Percentiles rank a stretch among this genome's conserved stretches.
Conservation (phyloP, 805 yeast genomes). For the Schizosaccharomyces lindneri region DNA sequence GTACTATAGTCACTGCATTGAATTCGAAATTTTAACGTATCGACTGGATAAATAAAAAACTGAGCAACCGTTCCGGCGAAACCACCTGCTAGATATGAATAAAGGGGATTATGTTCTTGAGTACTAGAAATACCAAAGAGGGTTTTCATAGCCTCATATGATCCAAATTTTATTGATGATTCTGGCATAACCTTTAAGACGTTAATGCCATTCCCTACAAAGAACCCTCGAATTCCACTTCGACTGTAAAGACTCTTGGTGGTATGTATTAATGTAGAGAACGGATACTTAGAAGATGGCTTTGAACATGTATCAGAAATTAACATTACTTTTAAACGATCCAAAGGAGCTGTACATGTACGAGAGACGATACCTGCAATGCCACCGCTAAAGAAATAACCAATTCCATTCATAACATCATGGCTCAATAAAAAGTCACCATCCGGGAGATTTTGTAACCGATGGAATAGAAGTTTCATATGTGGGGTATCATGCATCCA, state of each 20-base stretch:
- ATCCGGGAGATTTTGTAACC: constrained; percentile 55
- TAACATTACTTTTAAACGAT: constrained; percentile 64
- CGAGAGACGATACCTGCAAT: constrained; percentile 85
- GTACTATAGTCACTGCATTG: constrained; percentile 40
- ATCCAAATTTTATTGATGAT: constrained; percentile 89
- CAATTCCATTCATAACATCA: constrained; percentile 60
- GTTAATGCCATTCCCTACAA: constrained; percentile 68
- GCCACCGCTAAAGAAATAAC: constrained; percentile 87
- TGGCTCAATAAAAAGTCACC: constrained; percentile 74
- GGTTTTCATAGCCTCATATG: constrained; percentile 70
- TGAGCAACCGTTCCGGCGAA: constrained; percentile 88
- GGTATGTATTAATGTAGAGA: constrained; percentile 48
- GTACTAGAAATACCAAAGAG: constrained; percentile 22
- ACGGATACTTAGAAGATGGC: neutral
- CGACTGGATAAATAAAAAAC: constrained; percentile 81
- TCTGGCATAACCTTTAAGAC: constrained; percentile 90
- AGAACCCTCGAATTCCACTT: constrained; percentile 72
- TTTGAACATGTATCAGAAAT: constrained; percentile 48
- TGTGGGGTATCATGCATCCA: neutral
- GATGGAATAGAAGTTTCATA: neutral
- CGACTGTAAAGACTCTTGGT: constrained; percentile 57
- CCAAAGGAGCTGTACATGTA: constrained; percentile 92
- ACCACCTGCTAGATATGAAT: constrained; percentile 87
- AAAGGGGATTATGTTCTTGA: constrained; percentile 22
- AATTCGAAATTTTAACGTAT: constrained; percentile 74